phyloP scores from a whole-genome alignment of 1,284 basidiomycete genomes.

The Ceratobasidium sp. region DNA sequence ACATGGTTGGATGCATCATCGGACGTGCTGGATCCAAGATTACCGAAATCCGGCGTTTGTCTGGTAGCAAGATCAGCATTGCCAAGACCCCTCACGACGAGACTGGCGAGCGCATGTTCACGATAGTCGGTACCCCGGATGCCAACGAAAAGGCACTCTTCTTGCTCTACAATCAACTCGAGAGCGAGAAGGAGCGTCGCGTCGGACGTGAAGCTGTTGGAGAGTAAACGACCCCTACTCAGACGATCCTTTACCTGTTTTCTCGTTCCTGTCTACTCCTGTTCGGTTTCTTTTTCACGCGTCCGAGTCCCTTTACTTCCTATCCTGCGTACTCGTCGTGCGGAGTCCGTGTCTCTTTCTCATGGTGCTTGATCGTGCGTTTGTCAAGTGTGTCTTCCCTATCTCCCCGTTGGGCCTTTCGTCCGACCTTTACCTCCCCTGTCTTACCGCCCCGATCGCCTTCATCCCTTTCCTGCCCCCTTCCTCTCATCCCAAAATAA shows the following conservation, averaged over 20 bases:
- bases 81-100: constrained; percentile 99
- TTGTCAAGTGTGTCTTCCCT: background rate
- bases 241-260: background rate
- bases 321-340: background rate
- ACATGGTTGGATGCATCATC: constrained; percentile 99
- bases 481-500: constrained; percentile 14
- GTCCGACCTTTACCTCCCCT: constrained; percentile 3
- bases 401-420: background rate
- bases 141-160: constrained; percentile 97
- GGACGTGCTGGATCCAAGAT: constrained; percentile 98
- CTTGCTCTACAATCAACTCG: constrained; percentile 94
- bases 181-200: constrained; percentile 92
- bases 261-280: background rate
- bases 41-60: constrained; percentile 96
- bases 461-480: background rate
- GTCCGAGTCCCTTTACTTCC: background rate
- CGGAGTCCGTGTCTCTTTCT: background rate
- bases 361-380: constrained; percentile 13
- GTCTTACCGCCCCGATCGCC: background rate
- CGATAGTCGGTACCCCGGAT: constrained; percentile 95
- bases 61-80: constrained; percentile 96
- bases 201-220: constrained; percentile 67
- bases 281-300: background rate
- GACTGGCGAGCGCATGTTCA: constrained; percentile 99
- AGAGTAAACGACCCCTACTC: constrained; percentile 29